phyloP scores from a whole-genome alignment of 1,139 yeast genomes.

The Blastobotrys indianensis region DNA sequence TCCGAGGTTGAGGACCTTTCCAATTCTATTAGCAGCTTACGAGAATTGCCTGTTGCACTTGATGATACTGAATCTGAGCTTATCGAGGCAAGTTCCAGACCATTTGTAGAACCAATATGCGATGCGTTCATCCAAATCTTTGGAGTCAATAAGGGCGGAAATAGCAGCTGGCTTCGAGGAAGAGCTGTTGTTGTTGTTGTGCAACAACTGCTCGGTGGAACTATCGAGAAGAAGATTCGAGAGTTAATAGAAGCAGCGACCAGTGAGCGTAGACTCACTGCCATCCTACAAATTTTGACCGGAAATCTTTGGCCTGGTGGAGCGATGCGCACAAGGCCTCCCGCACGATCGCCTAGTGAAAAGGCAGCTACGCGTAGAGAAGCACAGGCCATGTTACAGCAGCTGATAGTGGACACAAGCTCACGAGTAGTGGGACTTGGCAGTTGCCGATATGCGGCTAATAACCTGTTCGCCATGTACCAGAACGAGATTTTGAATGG shows the following conservation, averaged over 20 bases:
- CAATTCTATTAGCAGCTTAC: background rate
- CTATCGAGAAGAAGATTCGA: conserved; percentile 69
- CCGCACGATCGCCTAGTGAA: conserved; percentile 46
- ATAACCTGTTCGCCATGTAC: conserved; percentile 54
- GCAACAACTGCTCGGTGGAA: conserved; percentile 83
- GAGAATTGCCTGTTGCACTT: background rate
- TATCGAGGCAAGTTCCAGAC: conserved; percentile 33
- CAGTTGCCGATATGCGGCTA: conserved; percentile 59
- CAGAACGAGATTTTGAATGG: conserved; percentile 71
- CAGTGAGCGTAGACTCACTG: conserved; percentile 47
- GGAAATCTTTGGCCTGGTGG: conserved; percentile 64
- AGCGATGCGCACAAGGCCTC: conserved; percentile 19
- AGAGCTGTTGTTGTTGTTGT: conserved; percentile 73
- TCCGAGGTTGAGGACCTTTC: conserved; percentile 3
- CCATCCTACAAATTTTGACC: conserved; percentile 41
- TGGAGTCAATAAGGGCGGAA: conserved; percentile 55
- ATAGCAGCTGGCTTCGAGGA: conserved; percentile 64
- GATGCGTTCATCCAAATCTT: conserved; percentile 68
- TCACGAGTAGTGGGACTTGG: conserved; percentile 70
- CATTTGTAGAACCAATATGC: conserved; percentile 78
- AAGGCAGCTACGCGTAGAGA: conserved; percentile 51
- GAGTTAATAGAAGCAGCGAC: conserved; percentile 41
- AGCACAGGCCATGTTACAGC: conserved; percentile 51
- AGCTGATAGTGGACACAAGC: conserved; percentile 57
- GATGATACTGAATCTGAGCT: conserved; percentile 6